A percentile compares a stretch with the other conserved stretches of the same genome.
Conservation (phyloP, 495 filamentous ascomycete genomes). For the Aspergillus asperescens region DNA sequence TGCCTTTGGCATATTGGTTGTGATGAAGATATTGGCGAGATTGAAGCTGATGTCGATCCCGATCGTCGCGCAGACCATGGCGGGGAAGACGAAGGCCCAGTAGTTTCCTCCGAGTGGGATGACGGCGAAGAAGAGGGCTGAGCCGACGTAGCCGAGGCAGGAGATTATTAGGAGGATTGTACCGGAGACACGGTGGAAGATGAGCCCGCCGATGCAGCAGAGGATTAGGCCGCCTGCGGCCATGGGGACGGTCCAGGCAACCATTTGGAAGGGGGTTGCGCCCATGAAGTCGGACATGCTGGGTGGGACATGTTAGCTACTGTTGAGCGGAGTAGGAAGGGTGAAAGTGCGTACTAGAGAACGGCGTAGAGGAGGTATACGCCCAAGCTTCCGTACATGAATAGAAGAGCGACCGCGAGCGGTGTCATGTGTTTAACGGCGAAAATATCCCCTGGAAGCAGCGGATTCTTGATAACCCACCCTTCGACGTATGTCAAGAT, state of each 20-base stretch:
- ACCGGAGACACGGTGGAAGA: slow-evolving; percentile 70
- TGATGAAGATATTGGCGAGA: slow-evolving; percentile 80
- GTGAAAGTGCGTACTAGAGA: slow-evolving; percentile 60
- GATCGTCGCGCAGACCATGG: slow-evolving; percentile 76
- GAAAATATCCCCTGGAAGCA: slow-evolving; percentile 74
- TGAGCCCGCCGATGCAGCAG: slow-evolving; percentile 63
- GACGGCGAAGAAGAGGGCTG: slow-evolving; percentile 66
- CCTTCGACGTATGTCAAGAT: slow-evolving; percentile 67
- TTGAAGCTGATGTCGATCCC: slow-evolving; percentile 84
- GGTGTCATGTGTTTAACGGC: slow-evolving; percentile 66
- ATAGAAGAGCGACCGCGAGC: slow-evolving; percentile 39
- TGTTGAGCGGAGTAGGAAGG: neutral
- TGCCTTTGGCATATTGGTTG: slow-evolving; percentile 61
- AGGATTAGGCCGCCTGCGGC: slow-evolving; percentile 70
- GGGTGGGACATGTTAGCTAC: slow-evolving; percentile 16
- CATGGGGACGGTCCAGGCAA: slow-evolving; percentile 76
- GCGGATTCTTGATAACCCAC: slow-evolving; percentile 64
- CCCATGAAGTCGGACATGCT: slow-evolving; percentile 65
- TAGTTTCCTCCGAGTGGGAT: slow-evolving; percentile 57
- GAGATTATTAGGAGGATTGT: slow-evolving; percentile 65
- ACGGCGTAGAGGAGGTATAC: slow-evolving; percentile 75
- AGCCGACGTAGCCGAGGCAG: slow-evolving; percentile 57
- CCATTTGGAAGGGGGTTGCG: slow-evolving; percentile 60
- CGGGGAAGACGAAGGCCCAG: slow-evolving; percentile 72
- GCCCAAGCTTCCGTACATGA: slow-evolving; percentile 69